Evolutionary conservation across 495 filamentous ascomycete species (phyloP), one percentile per base, ranked within the genome.

Genomic region (Hypoxylon lienhwacheense): DNA sequence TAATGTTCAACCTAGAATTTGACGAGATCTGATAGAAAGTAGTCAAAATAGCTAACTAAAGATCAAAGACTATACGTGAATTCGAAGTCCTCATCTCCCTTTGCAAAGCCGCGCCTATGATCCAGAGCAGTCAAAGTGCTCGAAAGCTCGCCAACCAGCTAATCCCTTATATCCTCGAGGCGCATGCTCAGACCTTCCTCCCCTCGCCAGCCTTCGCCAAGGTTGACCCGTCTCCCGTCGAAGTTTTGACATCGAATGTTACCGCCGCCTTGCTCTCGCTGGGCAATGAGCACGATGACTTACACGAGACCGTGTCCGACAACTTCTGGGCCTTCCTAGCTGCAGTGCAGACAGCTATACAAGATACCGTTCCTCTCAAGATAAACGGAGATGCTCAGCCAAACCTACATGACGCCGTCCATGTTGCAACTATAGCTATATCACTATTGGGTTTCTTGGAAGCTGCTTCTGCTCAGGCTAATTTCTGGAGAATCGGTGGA

Each of bases 381-480:
- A 71, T 79, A 42, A 73, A 76, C 32, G 77, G 76, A 10, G 78
- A 81, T 51, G 60, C 67, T 20, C 78, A 82, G 33, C 72, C 75
- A 2, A 78, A 79, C 6, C 66, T 81, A 2, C 80, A 86, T 48
- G 87, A 87, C 49, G 77, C 85, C n/a, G 71, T 83, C 17, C 73
- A 79, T 12, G 81, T 87, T 40, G 80, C 90, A 44, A 87, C 85
- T 17, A 80, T 92, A 32, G 80, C 85, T 7, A 81, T 90, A 43
- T 95, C 93, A 0, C 73, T 98, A 12, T 74, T 95, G 21, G 93
- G 93, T 0, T 97, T 97, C 63, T 66, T 97, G 42, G 83, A 90
- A 59, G 90, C 91, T 14, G 83, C 85, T 7, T 83, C 90, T 0
- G 78, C 80, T 6, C 81, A 91, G 67, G 81, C 84, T 15, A 77